Evolutionary conservation across 2,329 filamentous ascomycete genomes (phyloP).

Genomic region (Sporothrix pseudoabietina): DNA sequence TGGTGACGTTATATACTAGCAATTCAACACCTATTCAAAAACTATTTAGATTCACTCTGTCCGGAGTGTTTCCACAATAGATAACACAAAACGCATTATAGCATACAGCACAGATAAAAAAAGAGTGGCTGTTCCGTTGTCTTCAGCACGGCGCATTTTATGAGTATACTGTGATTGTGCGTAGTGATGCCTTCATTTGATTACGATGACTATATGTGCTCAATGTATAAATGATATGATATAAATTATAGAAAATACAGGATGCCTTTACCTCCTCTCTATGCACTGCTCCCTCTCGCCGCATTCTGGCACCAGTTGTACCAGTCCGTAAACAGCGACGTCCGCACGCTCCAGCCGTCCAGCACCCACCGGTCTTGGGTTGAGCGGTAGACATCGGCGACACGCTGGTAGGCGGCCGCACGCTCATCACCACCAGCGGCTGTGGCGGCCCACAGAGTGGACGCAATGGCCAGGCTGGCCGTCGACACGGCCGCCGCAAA

Average conservation of each 20-base stretch:
- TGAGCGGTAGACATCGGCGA: slow-evolving; percentile 65
- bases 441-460: slow-evolving; percentile 57
- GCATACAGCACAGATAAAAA: slow-evolving; percentile 18
- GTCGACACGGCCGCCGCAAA: slow-evolving; percentile 76
- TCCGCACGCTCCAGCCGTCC: slow-evolving; percentile 62
- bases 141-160: neutral
- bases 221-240: neutral
- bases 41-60: too few relatives aligned
- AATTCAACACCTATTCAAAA: too few relatives aligned
- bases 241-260: neutral
- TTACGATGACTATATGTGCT: neutral
- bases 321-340: slow-evolving; percentile 71
- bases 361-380: slow-evolving; percentile 63
- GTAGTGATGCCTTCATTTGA: neutral
- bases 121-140: neutral
- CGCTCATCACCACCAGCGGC: neutral
- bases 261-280: neutral
- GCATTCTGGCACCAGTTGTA: slow-evolving; percentile 63
- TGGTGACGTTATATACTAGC: too few relatives aligned
- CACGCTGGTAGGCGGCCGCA: slow-evolving; percentile 33
- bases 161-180: neutral
- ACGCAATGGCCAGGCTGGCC: slow-evolving; percentile 68
- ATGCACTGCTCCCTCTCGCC: neutral
- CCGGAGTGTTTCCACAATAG: too few relatives aligned
- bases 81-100: slow-evolving; percentile 1